Conservation (phyloP, 169 alveolate genomes). For the Cryptosporidium tyzzeri region DNA sequence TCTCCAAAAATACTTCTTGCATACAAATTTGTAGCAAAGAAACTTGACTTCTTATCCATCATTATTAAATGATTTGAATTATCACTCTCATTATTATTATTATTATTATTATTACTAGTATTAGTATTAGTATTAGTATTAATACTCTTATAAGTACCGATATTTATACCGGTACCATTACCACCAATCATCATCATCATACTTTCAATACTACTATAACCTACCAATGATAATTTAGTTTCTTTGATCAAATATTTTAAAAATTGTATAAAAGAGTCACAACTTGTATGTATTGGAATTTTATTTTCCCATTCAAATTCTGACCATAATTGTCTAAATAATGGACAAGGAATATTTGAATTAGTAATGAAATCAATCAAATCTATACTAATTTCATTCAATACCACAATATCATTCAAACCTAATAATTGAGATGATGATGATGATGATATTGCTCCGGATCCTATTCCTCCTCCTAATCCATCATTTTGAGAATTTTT, state of each 20-base stretch:
- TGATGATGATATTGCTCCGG: background rate
- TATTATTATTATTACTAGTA: background rate
- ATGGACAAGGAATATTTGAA: constrained; percentile 87
- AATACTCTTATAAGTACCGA: background rate
- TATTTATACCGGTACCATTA: background rate
- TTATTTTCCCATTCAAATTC: constrained; percentile 97
- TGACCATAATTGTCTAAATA: constrained; percentile 94
- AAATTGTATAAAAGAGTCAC: constrained; percentile 55
- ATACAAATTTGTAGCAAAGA: constrained; percentile 91
- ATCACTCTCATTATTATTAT: background rate
- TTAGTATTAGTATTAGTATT: background rate
- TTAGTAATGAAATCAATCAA: constrained; percentile 89
- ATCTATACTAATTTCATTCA: constrained; percentile 89
- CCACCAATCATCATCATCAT: background rate
- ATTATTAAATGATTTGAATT: background rate
- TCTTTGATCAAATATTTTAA: constrained; percentile 36
- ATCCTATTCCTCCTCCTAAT: background rate
- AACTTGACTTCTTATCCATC: constrained; percentile 81
- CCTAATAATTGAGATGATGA: constrained; percentile 36
- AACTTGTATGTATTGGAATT: constrained; percentile 80
- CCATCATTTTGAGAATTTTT: constrained; percentile 76
- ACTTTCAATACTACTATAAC: background rate
- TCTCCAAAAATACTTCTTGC: constrained; percentile 92
- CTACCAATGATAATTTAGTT: constrained; percentile 61
- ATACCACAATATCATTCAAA: constrained; percentile 83